Conservation (phyloP, 768 basidiomycete genomes). For the Suillus weaverae region DNA sequence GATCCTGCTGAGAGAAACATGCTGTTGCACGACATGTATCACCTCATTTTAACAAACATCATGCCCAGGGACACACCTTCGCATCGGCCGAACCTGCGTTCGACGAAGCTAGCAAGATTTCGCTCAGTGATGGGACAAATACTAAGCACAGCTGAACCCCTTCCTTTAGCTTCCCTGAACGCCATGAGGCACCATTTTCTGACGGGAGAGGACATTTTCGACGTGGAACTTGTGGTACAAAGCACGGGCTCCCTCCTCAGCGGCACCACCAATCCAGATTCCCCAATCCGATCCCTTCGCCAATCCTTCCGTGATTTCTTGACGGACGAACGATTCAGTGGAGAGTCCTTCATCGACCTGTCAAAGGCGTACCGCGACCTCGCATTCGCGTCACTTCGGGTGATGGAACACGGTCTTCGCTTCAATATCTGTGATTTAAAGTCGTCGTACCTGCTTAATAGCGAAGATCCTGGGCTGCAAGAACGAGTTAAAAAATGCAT, state of each 20-base stretch:
- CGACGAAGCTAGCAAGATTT: neutral
- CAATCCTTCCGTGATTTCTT: constrained; percentile 32
- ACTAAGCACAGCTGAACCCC: constrained; percentile 2
- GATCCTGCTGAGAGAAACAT: neutral
- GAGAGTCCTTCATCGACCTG: constrained; percentile 15
- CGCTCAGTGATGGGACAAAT: constrained; percentile 5
- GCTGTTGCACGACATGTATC: neutral
- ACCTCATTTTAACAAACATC: neutral
- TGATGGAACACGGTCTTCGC: constrained; percentile 31
- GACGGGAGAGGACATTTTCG: neutral
- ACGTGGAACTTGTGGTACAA: neutral
- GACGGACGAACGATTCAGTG: constrained; percentile 11
- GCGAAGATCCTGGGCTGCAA: constrained; percentile 15
- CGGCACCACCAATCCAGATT: neutral
- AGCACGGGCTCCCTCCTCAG: constrained; percentile 10
- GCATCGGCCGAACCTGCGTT: neutral
- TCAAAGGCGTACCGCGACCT: constrained; percentile 18
- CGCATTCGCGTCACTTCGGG: constrained; percentile 20
- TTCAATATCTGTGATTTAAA: constrained; percentile 39
- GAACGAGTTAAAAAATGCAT: constrained; percentile 5
- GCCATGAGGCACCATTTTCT: neutral
- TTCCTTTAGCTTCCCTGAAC: neutral
- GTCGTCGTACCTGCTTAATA: constrained; percentile 30
- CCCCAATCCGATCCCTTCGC: constrained; percentile 22
- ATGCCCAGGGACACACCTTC: neutral